A percentile compares a stretch with the other conserved stretches of the same genome.
Conservation (phyloP, 192 early-diverging fungal species). For the Allomyces arbusculus region DNA sequence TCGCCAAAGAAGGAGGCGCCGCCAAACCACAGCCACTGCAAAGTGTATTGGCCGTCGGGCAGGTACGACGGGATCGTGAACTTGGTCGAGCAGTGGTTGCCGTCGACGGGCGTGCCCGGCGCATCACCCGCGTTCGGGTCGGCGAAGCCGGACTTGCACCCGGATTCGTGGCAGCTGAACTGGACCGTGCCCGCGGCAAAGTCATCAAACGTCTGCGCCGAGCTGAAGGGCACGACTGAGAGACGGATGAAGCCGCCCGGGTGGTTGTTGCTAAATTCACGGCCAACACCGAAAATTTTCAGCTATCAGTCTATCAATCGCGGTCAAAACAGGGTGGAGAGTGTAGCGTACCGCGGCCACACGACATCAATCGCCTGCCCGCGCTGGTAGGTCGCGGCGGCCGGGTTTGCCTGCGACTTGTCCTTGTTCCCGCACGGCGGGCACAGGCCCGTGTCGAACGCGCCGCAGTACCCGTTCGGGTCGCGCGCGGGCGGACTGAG, state of each 20-base stretch:
- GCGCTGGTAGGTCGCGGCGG: no score
- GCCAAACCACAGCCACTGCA: constrained; percentile 1
- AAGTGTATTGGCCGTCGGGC: neutral
- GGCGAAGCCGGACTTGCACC: neutral
- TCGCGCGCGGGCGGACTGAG: no score
- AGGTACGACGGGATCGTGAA: neutral
- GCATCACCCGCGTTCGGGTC: no score
- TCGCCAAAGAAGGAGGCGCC: neutral
- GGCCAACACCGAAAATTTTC: no score
- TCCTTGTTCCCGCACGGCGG: no score
- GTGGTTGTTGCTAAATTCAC: neutral
- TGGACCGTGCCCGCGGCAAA: neutral
- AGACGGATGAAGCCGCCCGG: neutral
- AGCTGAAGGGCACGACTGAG: neutral
- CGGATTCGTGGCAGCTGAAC: neutral
- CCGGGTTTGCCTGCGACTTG: no score
- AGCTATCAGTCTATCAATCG: no score
- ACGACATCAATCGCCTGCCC: no score
- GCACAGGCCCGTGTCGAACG: no score
- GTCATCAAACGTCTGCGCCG: neutral
- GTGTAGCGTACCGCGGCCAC: no score
- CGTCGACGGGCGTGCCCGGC: neutral
- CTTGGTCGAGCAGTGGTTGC: neutral
- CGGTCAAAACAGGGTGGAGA: no score
- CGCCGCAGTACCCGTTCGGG: no score